Evolutionary conservation across 257 asterid species (phyloP).

Genomic region (Ocimum tenuiflorum): DNA sequence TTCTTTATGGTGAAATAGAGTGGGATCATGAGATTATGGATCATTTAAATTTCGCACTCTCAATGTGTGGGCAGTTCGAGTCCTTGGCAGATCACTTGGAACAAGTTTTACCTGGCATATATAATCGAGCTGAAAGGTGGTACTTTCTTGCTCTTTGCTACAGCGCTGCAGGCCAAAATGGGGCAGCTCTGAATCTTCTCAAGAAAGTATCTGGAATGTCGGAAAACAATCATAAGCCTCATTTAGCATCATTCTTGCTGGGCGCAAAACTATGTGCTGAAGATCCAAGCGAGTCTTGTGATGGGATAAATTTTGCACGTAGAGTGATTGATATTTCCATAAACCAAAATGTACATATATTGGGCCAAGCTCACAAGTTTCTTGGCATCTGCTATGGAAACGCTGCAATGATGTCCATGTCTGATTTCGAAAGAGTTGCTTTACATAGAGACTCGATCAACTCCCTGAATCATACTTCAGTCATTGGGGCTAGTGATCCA

Average conservation of each 20-base stretch:
- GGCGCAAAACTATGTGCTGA: constrained; percentile 76
- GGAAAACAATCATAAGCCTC: constrained; percentile 43
- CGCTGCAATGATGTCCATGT: constrained; percentile 50
- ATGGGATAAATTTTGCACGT: constrained; percentile 53
- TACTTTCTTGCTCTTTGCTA: constrained; percentile 83
- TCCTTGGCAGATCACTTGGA: constrained; percentile 63
- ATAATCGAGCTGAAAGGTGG: constrained; percentile 67
- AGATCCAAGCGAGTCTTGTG: constrained; percentile 39
- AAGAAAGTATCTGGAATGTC: constrained; percentile 51
- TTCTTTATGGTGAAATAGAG: constrained; percentile 45
- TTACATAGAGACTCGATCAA: constrained; percentile 46
- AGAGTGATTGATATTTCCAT: constrained; percentile 29
- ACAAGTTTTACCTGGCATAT: constrained; percentile 63
- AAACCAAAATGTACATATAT: constrained; percentile 38
- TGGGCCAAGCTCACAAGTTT: constrained; percentile 54
- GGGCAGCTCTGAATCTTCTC: constrained; percentile 51
- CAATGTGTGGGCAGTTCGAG: constrained; percentile 49
- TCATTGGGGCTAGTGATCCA: constrained; percentile 36
- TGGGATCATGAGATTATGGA: constrained; percentile 78
- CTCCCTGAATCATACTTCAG: constrained; percentile 33
- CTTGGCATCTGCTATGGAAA: constrained; percentile 79
- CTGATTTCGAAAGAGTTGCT: constrained; percentile 51
- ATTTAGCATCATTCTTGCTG: constrained; percentile 48
- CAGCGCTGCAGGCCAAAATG: constrained; percentile 59
- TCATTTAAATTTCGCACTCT: constrained; percentile 61